Conservation (phyloP, 768 basidiomycete genomes). For the Tylopilus sp. region DNA sequence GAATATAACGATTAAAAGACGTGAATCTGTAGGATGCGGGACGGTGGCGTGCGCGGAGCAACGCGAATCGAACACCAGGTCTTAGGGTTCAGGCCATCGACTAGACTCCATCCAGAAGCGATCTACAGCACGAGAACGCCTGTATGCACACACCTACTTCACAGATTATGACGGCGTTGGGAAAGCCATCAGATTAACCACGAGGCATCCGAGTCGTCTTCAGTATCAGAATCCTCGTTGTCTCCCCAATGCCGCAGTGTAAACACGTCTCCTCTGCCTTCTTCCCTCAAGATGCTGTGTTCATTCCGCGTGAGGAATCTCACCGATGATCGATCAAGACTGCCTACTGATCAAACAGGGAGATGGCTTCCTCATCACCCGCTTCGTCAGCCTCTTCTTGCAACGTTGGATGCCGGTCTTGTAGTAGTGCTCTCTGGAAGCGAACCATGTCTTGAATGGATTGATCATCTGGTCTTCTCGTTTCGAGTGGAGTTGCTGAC, state of each 20-base stretch:
- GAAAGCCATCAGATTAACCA: constrained; percentile 25
- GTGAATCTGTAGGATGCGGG: not conserved
- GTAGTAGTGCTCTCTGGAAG: constrained; percentile 37
- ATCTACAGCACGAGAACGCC: constrained; percentile 7
- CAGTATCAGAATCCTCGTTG: constrained; percentile 23
- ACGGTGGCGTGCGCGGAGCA: not conserved
- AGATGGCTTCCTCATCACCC: constrained; percentile 51
- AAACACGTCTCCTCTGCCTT: constrained; percentile 59
- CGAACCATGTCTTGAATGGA: constrained; percentile 33
- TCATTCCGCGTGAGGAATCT: constrained; percentile 6
- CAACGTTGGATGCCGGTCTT: constrained; percentile 25
- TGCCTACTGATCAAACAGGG: constrained; percentile 70
- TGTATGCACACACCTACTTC: constrained; percentile 7
- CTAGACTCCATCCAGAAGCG: constrained; percentile 4
- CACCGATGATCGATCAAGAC: not conserved
- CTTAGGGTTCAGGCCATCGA: constrained; percentile 3
- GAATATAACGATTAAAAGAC: not conserved
- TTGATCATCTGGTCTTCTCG: constrained; percentile 43
- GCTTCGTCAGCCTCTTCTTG: constrained; percentile 28
- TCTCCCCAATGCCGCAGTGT: constrained; percentile 38
- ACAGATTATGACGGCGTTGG: constrained; percentile 10
- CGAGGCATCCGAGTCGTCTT: constrained; percentile 21
- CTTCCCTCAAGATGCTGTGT: constrained; percentile 54
- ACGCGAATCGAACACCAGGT: constrained; percentile 8
- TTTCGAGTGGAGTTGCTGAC: constrained; percentile 42